Conservation (phyloP, 2,329 filamentous ascomycete genomes). For the Calonectria crousiana region DNA sequence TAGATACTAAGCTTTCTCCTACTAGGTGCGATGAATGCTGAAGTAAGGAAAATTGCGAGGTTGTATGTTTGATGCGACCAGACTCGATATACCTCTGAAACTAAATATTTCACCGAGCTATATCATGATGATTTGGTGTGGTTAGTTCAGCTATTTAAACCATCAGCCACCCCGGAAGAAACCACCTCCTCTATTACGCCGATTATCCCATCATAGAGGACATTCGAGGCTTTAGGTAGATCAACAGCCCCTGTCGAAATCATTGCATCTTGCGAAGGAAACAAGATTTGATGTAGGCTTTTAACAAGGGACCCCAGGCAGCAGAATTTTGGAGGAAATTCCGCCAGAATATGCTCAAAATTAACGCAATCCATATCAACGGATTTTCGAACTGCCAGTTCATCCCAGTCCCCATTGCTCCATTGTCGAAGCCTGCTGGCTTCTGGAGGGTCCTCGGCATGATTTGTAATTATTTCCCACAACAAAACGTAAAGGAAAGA, state of each 20-base stretch:
- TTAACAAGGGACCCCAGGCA: neutral
- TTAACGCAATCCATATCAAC: neutral
- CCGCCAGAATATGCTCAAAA: neutral
- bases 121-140: too few species aligned
- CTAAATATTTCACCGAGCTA: too few species aligned
- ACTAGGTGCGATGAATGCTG: too few species aligned
- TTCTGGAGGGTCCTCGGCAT: neutral
- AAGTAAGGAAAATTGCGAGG: too few species aligned
- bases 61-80: neutral
- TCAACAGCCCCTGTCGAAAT: neutral
- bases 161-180: neutral
- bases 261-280: neutral
- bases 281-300: neutral
- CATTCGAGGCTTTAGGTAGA: neutral
- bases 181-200: neutral
- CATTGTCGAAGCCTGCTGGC: neutral
- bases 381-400: neutral
- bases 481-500: constrained; percentile 45
- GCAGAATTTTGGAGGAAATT: neutral
- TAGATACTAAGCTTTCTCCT: too few species aligned
- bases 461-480: constrained; percentile 13
- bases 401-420: neutral
- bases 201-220: neutral
- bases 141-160: too few species aligned
- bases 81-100: too few species aligned